A percentile compares a stretch with the other conserved stretches of the same genome.
These are phyloP conservation scores for Bacidia rubella DNA, from an alignment of 495 filamentous ascomycete genomes.

Conservation along the genomic window DNA sequence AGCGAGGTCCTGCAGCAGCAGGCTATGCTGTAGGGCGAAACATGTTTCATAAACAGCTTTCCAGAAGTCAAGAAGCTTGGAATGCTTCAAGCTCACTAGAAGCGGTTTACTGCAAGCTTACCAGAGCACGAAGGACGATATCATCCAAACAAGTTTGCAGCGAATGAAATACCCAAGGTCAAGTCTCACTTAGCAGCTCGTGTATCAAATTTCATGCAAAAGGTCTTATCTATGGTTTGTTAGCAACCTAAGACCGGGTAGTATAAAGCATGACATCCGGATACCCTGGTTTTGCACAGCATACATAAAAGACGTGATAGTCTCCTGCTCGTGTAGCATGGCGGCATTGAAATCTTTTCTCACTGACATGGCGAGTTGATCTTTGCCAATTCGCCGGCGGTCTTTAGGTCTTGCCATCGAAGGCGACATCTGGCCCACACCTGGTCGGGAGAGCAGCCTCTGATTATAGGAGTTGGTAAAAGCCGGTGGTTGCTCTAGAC, in stretches of 20 bases:
- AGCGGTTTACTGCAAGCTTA: no score
- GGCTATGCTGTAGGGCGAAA: no score
- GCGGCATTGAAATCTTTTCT: constrained; percentile 70
- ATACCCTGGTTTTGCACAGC: constrained; percentile 49
- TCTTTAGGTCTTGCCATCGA: constrained; percentile 53
- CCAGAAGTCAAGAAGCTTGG: no score
- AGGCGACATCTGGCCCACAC: constrained; percentile 53
- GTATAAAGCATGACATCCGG: neutral
- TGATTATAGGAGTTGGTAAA: constrained; percentile 51
- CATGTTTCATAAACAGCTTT: no score
- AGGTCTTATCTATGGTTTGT: constrained; percentile 28
- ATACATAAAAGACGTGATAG: constrained; percentile 64
- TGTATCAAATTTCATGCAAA: constrained; percentile 30
- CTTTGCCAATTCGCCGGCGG: constrained; percentile 46
- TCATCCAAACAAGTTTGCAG: no score
- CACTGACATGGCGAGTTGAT: constrained; percentile 53
- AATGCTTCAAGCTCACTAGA: no score
- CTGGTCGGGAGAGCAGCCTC: constrained; percentile 45
- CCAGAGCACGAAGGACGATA: no score
- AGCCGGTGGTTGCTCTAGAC: constrained; percentile 45
- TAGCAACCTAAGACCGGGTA: neutral
- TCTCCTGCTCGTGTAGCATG: constrained; percentile 60
- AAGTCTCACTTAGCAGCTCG: neutral
- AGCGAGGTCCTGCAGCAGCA: no score
- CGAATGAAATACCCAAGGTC: no score